Conservation (phyloP, 768 basidiomycete species). For the Tulasnella sp. region DNA sequence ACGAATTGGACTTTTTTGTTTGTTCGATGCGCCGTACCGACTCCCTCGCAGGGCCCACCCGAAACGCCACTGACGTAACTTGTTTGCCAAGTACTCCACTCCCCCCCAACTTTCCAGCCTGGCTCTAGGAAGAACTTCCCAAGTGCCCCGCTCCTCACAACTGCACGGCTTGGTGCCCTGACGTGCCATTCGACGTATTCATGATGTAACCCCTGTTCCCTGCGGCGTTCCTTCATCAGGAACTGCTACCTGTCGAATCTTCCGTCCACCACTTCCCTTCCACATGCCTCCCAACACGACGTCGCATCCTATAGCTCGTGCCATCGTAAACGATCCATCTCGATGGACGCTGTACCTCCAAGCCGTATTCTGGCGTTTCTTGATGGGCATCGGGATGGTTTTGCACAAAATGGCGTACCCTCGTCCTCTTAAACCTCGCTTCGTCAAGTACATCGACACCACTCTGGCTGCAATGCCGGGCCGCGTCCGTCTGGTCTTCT, state of each 20-base stretch:
- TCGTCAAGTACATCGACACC: conserved; percentile 15
- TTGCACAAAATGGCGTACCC: conserved; percentile 19
- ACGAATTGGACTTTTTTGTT: background rate
- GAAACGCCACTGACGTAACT: background rate
- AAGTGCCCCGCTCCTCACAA: background rate
- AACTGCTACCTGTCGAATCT: background rate
- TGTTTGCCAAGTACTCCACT: background rate
- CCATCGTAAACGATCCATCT: background rate
- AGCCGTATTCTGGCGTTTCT: conserved; percentile 21
- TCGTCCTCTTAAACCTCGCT: background rate
- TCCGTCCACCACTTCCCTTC: background rate
- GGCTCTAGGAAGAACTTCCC: background rate
- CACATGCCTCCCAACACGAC: background rate
- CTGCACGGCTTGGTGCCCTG: background rate
- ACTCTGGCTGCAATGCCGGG: conserved; percentile 19
- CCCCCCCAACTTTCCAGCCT: background rate
- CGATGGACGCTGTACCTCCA: conserved; percentile 9
- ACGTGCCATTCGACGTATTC: background rate
- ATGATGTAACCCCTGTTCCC: background rate
- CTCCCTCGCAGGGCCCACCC: background rate
- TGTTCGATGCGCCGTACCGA: background rate
- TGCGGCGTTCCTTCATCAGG: background rate
- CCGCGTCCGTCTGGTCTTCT: conserved; percentile 26
- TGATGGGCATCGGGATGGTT: conserved; percentile 30
- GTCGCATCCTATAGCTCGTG: background rate